Percentiles rank a stretch among this genome's conserved stretches.
Evolutionary conservation across 257 asterid species (phyloP).

Genomic region (Paraleonurus japonicus): DNA sequence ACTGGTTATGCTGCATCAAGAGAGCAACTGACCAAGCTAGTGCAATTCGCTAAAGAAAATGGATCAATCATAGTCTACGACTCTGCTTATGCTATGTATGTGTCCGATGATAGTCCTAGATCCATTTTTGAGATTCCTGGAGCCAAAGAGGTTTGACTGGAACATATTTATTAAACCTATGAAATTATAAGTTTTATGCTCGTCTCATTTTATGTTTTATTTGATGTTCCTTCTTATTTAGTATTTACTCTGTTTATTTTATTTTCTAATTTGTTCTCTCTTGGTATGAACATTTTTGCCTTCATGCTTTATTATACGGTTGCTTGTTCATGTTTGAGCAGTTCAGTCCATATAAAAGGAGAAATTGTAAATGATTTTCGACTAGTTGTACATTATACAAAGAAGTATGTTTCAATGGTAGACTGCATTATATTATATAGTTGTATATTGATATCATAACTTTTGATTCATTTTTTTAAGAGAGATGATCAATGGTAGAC

Average conservation of each 20-base stretch:
- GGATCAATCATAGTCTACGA: constrained; percentile 92
- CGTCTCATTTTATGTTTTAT: neutral
- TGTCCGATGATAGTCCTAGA: constrained; percentile 83
- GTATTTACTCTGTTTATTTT: neutral
- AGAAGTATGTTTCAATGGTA: neutral
- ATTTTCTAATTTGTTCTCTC: neutral
- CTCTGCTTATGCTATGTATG: constrained; percentile 98
- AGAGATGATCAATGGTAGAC: neutral
- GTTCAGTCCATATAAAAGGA: neutral
- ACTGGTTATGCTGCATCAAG: constrained; percentile 93
- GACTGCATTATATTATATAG: neutral
- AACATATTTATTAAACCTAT: neutral
- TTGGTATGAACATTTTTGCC: neutral
- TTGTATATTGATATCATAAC: neutral
- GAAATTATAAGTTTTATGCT: neutral
- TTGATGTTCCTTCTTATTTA: neutral
- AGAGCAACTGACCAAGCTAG: constrained; percentile 85
- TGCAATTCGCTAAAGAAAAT: constrained; percentile 80
- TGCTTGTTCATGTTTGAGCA: neutral
- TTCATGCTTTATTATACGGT: neutral
- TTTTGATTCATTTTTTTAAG: neutral
- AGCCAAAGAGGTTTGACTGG: constrained; percentile 74
- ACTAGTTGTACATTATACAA: neutral
- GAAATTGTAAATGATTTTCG: neutral
- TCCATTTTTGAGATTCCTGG: constrained; percentile 97